Percentiles rank a stretch among this genome's conserved stretches.
Conservation (phyloP, 345 rosid genomes). For the thale cress (Arabidopsis thaliana) region DNA sequence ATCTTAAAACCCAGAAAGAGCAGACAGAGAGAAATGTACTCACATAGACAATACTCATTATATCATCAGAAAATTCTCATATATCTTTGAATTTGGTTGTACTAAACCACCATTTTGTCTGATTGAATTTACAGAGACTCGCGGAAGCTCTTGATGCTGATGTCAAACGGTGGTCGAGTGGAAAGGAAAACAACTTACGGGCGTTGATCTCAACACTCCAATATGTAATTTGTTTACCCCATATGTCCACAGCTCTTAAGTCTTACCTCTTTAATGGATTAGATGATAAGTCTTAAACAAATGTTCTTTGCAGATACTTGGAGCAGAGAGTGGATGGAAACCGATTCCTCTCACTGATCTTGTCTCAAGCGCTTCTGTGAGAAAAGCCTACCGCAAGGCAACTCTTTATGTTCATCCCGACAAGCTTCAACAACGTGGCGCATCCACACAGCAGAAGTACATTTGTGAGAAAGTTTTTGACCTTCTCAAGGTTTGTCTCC, state of each 20-base stretch:
- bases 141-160: constrained; percentile 83
- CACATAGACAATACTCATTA: constrained; percentile 25
- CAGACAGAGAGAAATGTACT: constrained; percentile 92
- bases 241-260: background rate
- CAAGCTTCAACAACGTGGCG: constrained; percentile 96
- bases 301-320: constrained; percentile 70
- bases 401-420: constrained; percentile 93
- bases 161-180: constrained; percentile 91
- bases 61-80: constrained; percentile 9
- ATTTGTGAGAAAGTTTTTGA: constrained; percentile 93
- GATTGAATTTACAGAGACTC: constrained; percentile 63
- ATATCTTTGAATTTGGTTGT: constrained; percentile 19
- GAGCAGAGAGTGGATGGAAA: constrained; percentile 95
- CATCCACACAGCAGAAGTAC: constrained; percentile 88
- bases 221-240: constrained; percentile 58
- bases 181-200: constrained; percentile 89
- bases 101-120: constrained; percentile 26
- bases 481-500: constrained; percentile 72
- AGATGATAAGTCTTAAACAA: background rate
- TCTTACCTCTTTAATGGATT: background rate
- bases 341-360: constrained; percentile 82
- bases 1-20: constrained; percentile 82
- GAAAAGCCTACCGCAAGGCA: constrained; percentile 91
- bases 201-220: constrained; percentile 93
- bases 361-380: constrained; percentile 69